A percentile compares a stretch with the other conserved stretches of the same genome.
These are phyloP conservation scores for Chytriomyces confervae DNA, from an alignment of 192 early-diverging fungal genomes.

Conservation along the genomic window DNA sequence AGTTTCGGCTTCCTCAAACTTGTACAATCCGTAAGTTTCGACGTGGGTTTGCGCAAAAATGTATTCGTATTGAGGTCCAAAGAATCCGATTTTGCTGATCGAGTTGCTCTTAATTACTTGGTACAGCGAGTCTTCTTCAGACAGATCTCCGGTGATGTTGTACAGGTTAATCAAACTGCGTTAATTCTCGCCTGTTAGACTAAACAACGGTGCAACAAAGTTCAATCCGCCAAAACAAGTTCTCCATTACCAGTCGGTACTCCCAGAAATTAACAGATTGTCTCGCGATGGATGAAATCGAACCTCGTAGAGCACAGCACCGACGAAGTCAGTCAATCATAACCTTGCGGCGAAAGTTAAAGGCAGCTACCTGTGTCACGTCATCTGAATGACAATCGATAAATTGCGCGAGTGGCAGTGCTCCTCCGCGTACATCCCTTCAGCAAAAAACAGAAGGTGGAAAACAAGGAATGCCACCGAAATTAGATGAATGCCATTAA, in stretches of 20 bases:
- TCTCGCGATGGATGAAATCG: constrained; percentile 55
- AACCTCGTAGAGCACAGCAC: not conserved
- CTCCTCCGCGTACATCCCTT: constrained; percentile 46
- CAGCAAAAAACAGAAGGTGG: not conserved
- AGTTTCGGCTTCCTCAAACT: constrained; percentile 52
- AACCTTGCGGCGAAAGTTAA: not conserved
- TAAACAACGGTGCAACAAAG: not conserved
- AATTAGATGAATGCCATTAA: not conserved
- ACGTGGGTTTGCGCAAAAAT: constrained; percentile 87
- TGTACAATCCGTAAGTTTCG: constrained; percentile 88
- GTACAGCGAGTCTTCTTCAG: constrained; percentile 89
- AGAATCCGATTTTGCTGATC: constrained; percentile 86
- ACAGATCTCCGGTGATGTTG: constrained; percentile 67
- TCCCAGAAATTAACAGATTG: constrained; percentile 47
- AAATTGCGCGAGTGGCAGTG: constrained; percentile 38
- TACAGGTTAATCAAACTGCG: constrained; percentile 67
- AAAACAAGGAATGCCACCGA: not conserved
- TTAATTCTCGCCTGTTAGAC: not conserved
- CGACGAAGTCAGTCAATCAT: not conserved
- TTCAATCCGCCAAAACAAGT: no score
- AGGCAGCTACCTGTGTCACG: constrained; percentile 49
- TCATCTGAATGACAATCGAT: constrained; percentile 62
- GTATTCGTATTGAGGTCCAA: constrained; percentile 89
- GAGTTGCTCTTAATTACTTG: constrained; percentile 84
- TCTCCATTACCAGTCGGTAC: constrained; percentile 46